These are phyloP conservation scores for Leishmania arabica DNA, from an alignment of 208 protist genomes.

Conservation along the genomic window DNA sequence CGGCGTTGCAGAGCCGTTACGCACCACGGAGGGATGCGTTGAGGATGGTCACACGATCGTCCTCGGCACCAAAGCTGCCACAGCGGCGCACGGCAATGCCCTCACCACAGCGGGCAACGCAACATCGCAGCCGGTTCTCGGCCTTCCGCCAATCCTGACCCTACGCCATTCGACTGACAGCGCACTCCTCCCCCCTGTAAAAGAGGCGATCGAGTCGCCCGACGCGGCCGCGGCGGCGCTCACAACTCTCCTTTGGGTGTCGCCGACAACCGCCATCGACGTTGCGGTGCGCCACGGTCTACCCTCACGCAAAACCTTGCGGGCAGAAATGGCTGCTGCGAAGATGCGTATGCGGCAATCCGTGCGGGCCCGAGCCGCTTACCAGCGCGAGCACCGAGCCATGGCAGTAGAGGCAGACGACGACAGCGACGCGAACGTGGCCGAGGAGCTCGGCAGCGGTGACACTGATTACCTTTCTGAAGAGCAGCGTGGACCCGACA, in stretches of 20 bases:
- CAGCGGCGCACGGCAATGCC: neutral
- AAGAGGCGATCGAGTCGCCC: neutral
- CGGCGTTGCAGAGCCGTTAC: neutral
- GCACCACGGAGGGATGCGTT: neutral
- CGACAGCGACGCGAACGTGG: neutral
- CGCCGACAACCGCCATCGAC: constrained; percentile 25
- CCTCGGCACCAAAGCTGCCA: neutral
- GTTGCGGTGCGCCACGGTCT: constrained; percentile 20
- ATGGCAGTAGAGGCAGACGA: neutral
- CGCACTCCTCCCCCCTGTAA: neutral
- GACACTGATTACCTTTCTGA: neutral
- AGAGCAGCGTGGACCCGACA: neutral
- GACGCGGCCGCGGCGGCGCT: neutral
- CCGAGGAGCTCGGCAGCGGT: neutral
- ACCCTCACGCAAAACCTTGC: constrained; percentile 20
- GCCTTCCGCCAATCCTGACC: constrained; percentile 25
- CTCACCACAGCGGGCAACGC: neutral
- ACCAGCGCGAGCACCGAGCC: constrained; percentile 22
- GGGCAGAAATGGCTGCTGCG: constrained; percentile 29
- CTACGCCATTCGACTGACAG: neutral
- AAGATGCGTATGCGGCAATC: constrained; percentile 40
- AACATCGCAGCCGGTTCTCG: constrained; percentile 3
- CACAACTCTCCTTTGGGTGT: constrained; percentile 12
- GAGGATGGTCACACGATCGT: neutral
- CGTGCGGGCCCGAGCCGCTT: constrained; percentile 43